These are phyloP conservation scores for Yamadazyma kanchanaburiensis DNA, from an alignment of 1,139 yeast genomes.

Conservation along the genomic window DNA sequence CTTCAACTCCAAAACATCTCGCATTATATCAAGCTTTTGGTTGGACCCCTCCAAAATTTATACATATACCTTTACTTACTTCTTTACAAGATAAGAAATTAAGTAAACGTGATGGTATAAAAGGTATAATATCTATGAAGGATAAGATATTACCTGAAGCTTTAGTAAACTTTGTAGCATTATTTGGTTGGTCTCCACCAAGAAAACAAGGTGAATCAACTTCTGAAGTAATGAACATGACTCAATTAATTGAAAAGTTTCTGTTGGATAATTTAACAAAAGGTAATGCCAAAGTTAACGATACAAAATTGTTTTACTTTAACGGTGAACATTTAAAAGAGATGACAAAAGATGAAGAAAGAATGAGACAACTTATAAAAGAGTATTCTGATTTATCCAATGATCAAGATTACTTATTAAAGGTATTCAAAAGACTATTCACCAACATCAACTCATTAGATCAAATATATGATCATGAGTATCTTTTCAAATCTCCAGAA, in stretches of 20 bases:
- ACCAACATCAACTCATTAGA: constrained; percentile 43
- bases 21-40: constrained; percentile 85
- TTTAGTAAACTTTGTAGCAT: constrained; percentile 76
- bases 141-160: constrained; percentile 76
- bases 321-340: constrained; percentile 56
- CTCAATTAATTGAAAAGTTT: constrained; percentile 50
- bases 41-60: constrained; percentile 76
- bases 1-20: constrained; percentile 92
- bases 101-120: constrained; percentile 83
- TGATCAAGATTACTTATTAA: constrained; percentile 18
- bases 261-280: constrained; percentile 71
- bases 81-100: constrained; percentile 73
- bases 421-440: constrained; percentile 27
- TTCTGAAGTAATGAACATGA: constrained; percentile 59
- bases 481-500: constrained; percentile 34
- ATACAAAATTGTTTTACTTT: constrained; percentile 67
- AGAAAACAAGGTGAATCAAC: constrained; percentile 48
- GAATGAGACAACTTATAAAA: constrained; percentile 27
- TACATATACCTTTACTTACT: constrained; percentile 89
- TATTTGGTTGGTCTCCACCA: constrained; percentile 93
- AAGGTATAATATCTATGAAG: constrained; percentile 59
- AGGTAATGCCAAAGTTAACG: constrained; percentile 91
- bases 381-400: constrained; percentile 12
- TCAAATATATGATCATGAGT: constrained; percentile 49
- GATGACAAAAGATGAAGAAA: constrained; percentile 22